Conservation (phyloP, 2,329 filamentous ascomycete genomes). For the Didymosphaeria variabile region DNA sequence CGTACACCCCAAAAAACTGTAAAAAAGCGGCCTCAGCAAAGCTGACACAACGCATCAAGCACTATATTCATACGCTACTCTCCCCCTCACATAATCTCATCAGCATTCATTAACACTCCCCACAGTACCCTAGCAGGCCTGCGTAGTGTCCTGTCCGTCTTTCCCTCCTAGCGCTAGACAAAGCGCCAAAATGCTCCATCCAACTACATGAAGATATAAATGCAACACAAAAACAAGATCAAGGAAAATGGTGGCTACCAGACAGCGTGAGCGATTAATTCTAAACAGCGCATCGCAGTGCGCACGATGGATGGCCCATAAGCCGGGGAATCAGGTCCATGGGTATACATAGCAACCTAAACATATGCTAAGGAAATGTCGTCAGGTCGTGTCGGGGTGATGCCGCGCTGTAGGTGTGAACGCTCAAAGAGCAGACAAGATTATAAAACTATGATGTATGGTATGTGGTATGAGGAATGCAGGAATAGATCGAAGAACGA, state of each 20-base stretch:
- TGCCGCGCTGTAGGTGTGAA: slow-evolving; percentile 6
- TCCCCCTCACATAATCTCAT: no score
- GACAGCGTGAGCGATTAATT: slow-evolving; percentile 43
- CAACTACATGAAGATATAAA: background rate
- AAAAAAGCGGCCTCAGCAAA: no score
- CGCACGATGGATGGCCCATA: slow-evolving; percentile 21
- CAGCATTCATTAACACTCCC: no score
- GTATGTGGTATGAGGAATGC: background rate
- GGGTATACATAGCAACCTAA: slow-evolving; percentile 15
- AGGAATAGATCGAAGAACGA: background rate
- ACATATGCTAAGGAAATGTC: slow-evolving; percentile 32
- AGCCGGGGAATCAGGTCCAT: slow-evolving; percentile 26
- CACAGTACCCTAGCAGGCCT: no score
- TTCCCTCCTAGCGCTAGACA: background rate
- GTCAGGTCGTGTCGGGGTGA: slow-evolving; percentile 35
- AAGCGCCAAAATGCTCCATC: background rate
- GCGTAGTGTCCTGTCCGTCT: no score
- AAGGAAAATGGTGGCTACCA: slow-evolving; percentile 14
- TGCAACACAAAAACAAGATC: background rate
- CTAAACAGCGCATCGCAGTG: slow-evolving; percentile 23
- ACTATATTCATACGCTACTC: no score
- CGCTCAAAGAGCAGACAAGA: slow-evolving; percentile 11
- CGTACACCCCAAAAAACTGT: no score
- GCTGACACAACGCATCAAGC: no score
- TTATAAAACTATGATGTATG: background rate